These are phyloP conservation scores for Camellia granthamiana DNA, from an alignment of 148 eudicot genomes.

Conservation along the genomic window DNA sequence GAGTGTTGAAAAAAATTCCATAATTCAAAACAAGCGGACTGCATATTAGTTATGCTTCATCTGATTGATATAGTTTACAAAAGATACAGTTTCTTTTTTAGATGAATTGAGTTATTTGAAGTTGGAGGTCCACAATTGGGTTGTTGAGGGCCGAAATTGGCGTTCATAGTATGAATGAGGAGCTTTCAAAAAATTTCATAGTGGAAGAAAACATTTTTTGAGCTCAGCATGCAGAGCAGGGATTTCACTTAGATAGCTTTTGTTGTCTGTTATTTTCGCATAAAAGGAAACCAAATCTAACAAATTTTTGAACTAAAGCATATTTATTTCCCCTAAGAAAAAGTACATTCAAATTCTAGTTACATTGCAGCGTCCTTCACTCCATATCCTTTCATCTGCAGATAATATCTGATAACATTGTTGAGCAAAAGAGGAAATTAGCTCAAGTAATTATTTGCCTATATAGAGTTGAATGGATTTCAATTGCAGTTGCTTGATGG, in stretches of 20 bases:
- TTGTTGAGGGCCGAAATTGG: not conserved
- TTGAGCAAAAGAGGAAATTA: not conserved
- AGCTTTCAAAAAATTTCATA: too few species aligned
- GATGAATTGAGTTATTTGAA: not conserved
- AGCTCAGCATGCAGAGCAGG: not conserved
- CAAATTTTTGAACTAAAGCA: not conserved
- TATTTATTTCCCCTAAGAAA: not conserved
- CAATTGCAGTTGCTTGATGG: not conserved
- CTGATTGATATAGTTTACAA: not conserved
- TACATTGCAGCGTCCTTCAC: not conserved
- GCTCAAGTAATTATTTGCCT: not conserved
- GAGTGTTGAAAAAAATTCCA: not conserved
- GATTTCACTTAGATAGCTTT: not conserved
- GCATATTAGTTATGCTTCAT: not conserved
- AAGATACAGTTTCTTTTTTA: not conserved
- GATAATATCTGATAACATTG: not conserved
- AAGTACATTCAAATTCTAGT: not conserved
- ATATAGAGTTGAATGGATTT: not conserved
- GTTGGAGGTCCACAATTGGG: not conserved
- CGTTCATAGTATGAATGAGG: not conserved
- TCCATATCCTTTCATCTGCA: not conserved
- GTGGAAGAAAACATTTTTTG: not conserved
- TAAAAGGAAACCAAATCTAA: not conserved
- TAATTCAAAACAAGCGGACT: not conserved
- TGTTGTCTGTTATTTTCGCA: not conserved